Percentiles rank a stretch among this genome's conserved stretches.
phyloP scores from a whole-genome alignment of 2,329 filamentous ascomycete species.

The Coniella vitis region DNA sequence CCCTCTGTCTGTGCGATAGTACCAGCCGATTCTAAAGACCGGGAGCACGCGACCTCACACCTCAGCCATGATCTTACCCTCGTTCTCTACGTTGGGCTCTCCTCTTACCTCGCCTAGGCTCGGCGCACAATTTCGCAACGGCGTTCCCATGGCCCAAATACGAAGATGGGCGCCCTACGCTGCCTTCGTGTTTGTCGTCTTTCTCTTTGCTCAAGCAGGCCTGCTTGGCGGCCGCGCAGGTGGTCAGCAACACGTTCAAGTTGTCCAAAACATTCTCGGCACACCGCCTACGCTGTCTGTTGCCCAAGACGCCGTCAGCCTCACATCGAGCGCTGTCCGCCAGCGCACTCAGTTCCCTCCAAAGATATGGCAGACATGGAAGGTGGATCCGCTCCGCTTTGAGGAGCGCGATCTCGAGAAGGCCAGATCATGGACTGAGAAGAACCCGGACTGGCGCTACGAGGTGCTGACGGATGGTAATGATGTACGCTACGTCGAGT shows the following conservation, averaged over 20 bases:
- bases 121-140: slow-evolving; percentile 23
- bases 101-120: slow-evolving; percentile 21
- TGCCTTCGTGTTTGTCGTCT: slow-evolving; percentile 36
- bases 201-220: slow-evolving; percentile 29
- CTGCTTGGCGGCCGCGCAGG: background rate
- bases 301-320: slow-evolving; percentile 18
- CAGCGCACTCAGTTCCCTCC: slow-evolving; percentile 40
- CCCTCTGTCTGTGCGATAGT: background rate
- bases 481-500: slow-evolving; percentile 59
- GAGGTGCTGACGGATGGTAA: slow-evolving; percentile 65
- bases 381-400: slow-evolving; percentile 59
- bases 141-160: slow-evolving; percentile 21
- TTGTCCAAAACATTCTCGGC: slow-evolving; percentile 38
- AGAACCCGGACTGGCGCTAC: slow-evolving; percentile 60
- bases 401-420: slow-evolving; percentile 54
- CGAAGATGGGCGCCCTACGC: slow-evolving; percentile 37
- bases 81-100: slow-evolving; percentile 10
- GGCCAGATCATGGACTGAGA: slow-evolving; percentile 57
- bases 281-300: slow-evolving; percentile 16
- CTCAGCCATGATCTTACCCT: slow-evolving; percentile 2
- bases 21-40: background rate
- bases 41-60: background rate
- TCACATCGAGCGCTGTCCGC: slow-evolving; percentile 17
- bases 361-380: slow-evolving; percentile 75
- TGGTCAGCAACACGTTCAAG: slow-evolving; percentile 2